phyloP scores from a whole-genome alignment of 1,284 basidiomycete genomes.

The Trametes versicolor region DNA sequence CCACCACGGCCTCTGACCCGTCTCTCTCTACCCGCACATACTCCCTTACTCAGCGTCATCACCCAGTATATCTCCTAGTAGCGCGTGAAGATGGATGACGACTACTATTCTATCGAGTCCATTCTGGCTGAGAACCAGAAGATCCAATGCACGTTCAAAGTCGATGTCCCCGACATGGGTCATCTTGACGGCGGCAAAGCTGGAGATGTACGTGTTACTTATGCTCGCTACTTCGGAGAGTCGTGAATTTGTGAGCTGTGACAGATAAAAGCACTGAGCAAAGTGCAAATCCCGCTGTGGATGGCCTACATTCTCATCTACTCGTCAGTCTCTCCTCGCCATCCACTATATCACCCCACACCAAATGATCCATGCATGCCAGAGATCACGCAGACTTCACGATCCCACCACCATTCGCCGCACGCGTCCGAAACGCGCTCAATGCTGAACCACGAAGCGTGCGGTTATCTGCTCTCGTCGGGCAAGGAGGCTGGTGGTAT shows the following conservation, averaged over 20 bases:
- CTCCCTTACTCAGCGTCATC: neutral
- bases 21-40: neutral
- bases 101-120: constrained; percentile 89
- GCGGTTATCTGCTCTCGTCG: constrained; percentile 81
- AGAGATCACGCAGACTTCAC: constrained; percentile 90
- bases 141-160: constrained; percentile 89
- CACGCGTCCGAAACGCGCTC: constrained; percentile 83
- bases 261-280: constrained; percentile 78
- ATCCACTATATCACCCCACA: neutral
- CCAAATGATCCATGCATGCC: neutral
- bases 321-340: constrained; percentile 74
- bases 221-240: constrained; percentile 3
- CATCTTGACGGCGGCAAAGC: constrained; percentile 88
- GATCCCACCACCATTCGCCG: constrained; percentile 80
- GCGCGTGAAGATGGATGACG: constrained; percentile 71
- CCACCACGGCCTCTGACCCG: neutral
- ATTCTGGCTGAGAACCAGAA: constrained; percentile 95
- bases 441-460: constrained; percentile 88
- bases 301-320: constrained; percentile 84
- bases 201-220: constrained; percentile 67
- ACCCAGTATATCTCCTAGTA: neutral
- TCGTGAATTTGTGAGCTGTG: neutral
- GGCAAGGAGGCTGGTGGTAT: constrained; percentile 91
- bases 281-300: constrained; percentile 88
- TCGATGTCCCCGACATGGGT: constrained; percentile 86